Evolutionary conservation across 768 basidiomycete species (phyloP), one percentile per base, ranked within the genome.

Genomic region (Tephrocybe sp.): DNA sequence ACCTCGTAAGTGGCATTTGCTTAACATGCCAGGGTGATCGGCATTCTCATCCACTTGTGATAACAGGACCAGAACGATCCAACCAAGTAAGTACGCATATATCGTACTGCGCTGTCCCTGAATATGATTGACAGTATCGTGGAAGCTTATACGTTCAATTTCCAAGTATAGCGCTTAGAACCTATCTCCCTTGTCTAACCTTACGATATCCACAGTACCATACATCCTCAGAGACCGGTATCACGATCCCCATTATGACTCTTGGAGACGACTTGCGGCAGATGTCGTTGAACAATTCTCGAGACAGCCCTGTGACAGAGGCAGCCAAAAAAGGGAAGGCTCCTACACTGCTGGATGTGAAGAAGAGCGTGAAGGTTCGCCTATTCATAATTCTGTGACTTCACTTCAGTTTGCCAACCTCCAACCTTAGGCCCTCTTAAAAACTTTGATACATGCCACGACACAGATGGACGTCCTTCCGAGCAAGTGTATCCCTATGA

Each of bases 111-210:
- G 23, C 17, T 21, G 34, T 33, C 46, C 39, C 21, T 54, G 39
- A 34, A 25, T 12, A 15, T 45, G 26, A 54, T 53, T 24, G 11
- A 15, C 56, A 93, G 91, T 68, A 87, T 93, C 50, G 78, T 93
- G 20, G 91, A 93, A 65, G 86, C 92, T 12, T 93, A 92, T 61
- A 92, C 89, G 0, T 93, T 93, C 71, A 88, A 91, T 61, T 91
- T 93, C 61, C 79, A 84, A 58, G 89, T 87, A 58, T n/a, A 7
- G 15, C 17, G n/a, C 17, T n/a, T 23, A 11, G 9, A 14, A 9
- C 18, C 15, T 40, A 4, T 36, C 5, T 36, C 1, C 5, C n/a
- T 23, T 9, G n/a, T 17, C 17, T n/a, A 1, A 20, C 30, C 28
- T 51, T 4, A 36, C 12, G 15, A 12, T 17, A 14, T 50, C 37